Evolutionary conservation across 768 basidiomycete genomes (phyloP).

Genomic region (Fibroporia radiculosa): DNA sequence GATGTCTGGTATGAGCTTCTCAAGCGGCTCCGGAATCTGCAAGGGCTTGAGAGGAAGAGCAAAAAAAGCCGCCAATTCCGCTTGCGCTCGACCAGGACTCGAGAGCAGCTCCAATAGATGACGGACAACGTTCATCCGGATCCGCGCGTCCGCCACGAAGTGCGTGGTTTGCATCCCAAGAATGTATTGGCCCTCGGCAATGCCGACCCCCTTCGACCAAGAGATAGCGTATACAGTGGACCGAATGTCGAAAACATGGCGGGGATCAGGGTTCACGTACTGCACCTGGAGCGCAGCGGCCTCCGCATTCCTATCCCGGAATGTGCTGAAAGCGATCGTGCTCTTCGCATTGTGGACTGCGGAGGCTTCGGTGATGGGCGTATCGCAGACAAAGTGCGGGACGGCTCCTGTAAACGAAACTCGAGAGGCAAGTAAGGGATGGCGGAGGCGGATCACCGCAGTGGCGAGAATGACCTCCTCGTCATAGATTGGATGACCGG

Average conservation of each 20-base stretch:
- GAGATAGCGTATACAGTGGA: not conserved
- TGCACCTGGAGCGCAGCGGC: not conserved
- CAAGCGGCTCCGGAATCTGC: not conserved
- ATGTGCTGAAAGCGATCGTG: not conserved
- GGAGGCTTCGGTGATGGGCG: not conserved
- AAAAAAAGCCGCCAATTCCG: not conserved
- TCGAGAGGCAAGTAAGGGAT: constrained; percentile 1
- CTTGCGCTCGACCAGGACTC: not conserved
- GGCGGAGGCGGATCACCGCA: constrained; percentile 1
- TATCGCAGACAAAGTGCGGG: not conserved
- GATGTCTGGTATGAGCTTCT: not conserved
- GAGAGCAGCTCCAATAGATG: constrained; percentile 1
- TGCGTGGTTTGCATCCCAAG: not conserved
- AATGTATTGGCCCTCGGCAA: not conserved
- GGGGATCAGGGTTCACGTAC: not conserved
- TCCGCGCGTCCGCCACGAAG: not conserved
- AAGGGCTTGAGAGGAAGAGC: not conserved
- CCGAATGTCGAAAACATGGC: not conserved
- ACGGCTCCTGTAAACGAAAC: not conserved
- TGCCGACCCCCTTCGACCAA: not conserved
- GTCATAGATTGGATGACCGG: not conserved
- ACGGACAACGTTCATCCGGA: not conserved
- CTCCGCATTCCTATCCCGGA: not conserved
- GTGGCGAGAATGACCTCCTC: not conserved
- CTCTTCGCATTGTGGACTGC: not conserved